Percentiles rank a stretch among this genome's conserved stretches.
These are phyloP conservation scores for Cardamine resedifolia DNA, from an alignment of 345 rosid genomes.

Conservation along the genomic window DNA sequence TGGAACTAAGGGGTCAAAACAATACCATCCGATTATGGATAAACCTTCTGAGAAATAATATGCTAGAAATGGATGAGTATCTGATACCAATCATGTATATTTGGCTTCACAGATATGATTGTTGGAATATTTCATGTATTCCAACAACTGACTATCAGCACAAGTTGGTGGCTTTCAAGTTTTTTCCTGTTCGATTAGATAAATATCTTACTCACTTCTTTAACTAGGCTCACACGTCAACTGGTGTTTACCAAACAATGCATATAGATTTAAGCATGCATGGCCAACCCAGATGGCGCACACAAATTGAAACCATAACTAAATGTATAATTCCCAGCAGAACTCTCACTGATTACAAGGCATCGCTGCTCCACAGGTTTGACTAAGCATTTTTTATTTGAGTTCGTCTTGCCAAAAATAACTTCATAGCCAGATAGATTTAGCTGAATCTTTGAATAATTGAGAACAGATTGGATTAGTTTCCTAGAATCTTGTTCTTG, in stretches of 20 bases:
- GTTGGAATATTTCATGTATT: no score
- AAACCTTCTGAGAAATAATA: no score
- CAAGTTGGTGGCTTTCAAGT: no score
- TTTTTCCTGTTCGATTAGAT: slow-evolving; percentile 5
- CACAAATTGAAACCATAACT: slow-evolving; percentile 48
- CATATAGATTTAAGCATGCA: slow-evolving; percentile 15
- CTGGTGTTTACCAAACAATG: slow-evolving; percentile 10
- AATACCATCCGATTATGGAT: no score
- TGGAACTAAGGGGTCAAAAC: no score
- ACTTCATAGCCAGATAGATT: background rate
- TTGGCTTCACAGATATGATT: no score
- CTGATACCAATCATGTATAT: no score
- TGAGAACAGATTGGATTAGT: background rate
- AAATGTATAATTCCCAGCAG: slow-evolving; percentile 58
- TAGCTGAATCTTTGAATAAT: slow-evolving; percentile 19
- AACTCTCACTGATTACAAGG: slow-evolving; percentile 65
- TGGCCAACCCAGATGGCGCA: slow-evolving; percentile 13
- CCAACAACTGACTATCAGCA: no score
- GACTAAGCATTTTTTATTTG: slow-evolving; percentile 8
- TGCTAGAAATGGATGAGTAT: no score
- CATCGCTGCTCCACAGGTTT: slow-evolving; percentile 59
- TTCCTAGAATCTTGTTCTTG: slow-evolving; percentile 5
- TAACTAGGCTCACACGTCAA: slow-evolving; percentile 24
- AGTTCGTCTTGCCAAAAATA: slow-evolving; percentile 10
- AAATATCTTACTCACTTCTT: background rate